Conservation (phyloP, 371 early-diverging fungal species). For the Blakeslea trispora region DNA sequence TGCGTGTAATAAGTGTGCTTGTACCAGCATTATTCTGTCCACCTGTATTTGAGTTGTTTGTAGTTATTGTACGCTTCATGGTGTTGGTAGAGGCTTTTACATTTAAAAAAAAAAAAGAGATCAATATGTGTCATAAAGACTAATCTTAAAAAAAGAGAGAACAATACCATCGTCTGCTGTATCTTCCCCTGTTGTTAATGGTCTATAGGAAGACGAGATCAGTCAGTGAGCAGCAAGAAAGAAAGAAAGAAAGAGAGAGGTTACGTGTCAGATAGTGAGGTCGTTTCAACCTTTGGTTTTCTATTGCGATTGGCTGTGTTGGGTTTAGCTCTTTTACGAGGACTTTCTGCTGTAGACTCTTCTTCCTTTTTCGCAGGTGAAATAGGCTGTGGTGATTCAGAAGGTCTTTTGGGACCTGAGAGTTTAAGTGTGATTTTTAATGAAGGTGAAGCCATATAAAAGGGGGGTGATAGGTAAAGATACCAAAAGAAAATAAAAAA, state of each 20-base stretch:
- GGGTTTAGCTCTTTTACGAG: slow-evolving; percentile 24
- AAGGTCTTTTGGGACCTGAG: slow-evolving; percentile 19
- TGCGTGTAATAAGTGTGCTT: slow-evolving; percentile 15
- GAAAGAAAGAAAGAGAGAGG: background rate
- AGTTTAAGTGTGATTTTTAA: slow-evolving; percentile 41
- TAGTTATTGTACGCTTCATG: background rate
- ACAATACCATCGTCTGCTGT: slow-evolving; percentile 22
- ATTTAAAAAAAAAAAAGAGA: no score
- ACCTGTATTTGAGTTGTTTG: background rate
- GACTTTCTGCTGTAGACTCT: slow-evolving; percentile 12
- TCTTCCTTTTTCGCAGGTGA: slow-evolving; percentile 18
- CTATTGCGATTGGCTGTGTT: slow-evolving; percentile 12
- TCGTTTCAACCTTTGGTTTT: slow-evolving; percentile 18
- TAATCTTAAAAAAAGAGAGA: background rate
- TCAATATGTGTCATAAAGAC: no score
- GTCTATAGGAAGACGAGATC: slow-evolving; percentile 3
- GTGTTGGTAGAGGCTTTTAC: background rate
- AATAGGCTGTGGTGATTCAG: slow-evolving; percentile 16
- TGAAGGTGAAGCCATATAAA: slow-evolving; percentile 32
- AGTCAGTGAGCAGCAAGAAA: background rate
- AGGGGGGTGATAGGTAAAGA: no score
- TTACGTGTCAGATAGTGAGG: slow-evolving; percentile 27
- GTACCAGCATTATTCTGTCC: slow-evolving; percentile 1
- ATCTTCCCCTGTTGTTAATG: slow-evolving; percentile 21
- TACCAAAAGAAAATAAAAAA: no score